Percentiles rank a stretch among this genome's conserved stretches.
Evolutionary conservation across 129 eudicot species (phyloP).

Genomic region (Heracleum sosnowskyi): DNA sequence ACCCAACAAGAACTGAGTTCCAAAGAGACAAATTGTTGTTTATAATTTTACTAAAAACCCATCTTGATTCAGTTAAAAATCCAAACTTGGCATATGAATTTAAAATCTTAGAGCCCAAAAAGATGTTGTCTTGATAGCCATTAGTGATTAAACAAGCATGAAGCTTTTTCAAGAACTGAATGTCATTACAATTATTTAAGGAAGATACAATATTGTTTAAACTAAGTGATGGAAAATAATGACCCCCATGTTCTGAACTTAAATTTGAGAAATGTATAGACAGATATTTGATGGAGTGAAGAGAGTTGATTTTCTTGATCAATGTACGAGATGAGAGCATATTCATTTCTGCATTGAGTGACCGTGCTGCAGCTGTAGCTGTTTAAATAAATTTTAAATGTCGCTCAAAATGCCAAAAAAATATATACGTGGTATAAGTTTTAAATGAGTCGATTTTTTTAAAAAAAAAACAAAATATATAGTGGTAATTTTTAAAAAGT

Average conservation of each 20-base stretch:
- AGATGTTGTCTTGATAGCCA: conserved; percentile 32
- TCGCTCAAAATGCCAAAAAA: no score
- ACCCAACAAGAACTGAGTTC: conserved; percentile 47
- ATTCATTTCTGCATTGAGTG: conserved; percentile 21
- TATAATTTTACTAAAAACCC: conserved; percentile 27
- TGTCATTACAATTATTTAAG: conserved; percentile 31
- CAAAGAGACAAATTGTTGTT: conserved; percentile 23
- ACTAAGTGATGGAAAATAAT: conserved; percentile 10
- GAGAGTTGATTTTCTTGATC: conserved; percentile 17
- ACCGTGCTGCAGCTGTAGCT: not conserved
- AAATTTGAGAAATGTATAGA: conserved; percentile 16
- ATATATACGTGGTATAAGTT: no score
- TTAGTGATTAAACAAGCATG: conserved; percentile 40
- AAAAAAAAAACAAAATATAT: no score
- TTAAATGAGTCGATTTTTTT: no score
- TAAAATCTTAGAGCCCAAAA: conserved; percentile 43
- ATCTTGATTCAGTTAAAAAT: conserved; percentile 37
- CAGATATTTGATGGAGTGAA: conserved; percentile 15
- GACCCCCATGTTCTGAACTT: conserved; percentile 3
- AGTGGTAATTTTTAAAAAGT: no score
- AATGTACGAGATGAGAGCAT: conserved; percentile 17
- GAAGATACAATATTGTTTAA: conserved; percentile 25
- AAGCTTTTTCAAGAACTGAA: conserved; percentile 33
- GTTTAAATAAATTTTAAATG: no score
- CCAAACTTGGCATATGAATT: conserved; percentile 33